These are phyloP conservation scores for Colletotrichum acutatum DNA, from an alignment of 2,329 filamentous ascomycete species.

Conservation along the genomic window DNA sequence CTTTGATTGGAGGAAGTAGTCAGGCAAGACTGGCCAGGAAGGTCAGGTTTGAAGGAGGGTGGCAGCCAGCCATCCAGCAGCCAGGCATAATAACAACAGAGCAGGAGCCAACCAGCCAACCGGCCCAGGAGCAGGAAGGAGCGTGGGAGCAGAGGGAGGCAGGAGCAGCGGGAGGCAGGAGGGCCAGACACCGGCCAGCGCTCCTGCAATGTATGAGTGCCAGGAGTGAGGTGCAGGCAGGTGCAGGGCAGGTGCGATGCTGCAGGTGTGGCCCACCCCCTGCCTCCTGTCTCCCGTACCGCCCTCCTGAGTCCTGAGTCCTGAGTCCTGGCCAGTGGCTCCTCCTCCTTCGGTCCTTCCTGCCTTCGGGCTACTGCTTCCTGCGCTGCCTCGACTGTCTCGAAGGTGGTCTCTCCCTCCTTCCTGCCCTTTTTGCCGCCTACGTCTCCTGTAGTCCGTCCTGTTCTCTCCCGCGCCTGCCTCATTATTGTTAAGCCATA, in stretches of 20 bases:
- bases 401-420: background rate
- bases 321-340: background rate
- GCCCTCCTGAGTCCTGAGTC: background rate
- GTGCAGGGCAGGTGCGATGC: background rate
- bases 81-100: background rate
- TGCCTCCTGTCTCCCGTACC: background rate
- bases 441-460: background rate
- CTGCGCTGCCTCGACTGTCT: background rate
- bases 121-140: background rate
- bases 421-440: background rate
- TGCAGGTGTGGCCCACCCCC: slow-evolving; percentile 8
- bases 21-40: background rate
- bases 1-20: background rate
- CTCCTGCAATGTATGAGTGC: background rate
- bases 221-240: background rate
- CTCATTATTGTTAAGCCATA: background rate
- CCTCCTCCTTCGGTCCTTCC: background rate
- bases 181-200: background rate
- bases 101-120: too few species aligned
- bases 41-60: background rate
- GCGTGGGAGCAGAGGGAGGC: background rate
- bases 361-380: background rate
- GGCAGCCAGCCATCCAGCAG: background rate
- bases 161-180: background rate
- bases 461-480: background rate